These are phyloP conservation scores for Lasiosphaeria hispida DNA, from an alignment of 495 filamentous ascomycete genomes.

Conservation along the genomic window DNA sequence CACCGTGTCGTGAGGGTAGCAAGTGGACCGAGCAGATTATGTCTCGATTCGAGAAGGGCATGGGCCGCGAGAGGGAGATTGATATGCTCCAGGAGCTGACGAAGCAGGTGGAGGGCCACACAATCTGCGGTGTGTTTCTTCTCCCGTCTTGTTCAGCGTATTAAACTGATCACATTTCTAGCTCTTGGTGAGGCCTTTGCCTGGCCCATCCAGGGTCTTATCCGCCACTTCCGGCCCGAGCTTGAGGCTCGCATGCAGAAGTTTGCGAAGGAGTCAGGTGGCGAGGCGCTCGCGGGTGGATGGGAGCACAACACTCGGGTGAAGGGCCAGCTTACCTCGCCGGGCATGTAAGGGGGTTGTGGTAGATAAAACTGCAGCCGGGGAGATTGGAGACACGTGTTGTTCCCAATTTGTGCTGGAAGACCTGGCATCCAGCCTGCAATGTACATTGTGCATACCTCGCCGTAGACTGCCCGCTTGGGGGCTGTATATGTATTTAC, in stretches of 20 bases:
- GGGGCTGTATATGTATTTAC: too few relatives aligned
- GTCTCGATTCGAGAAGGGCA: conserved; percentile 87
- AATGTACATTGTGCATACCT: too few relatives aligned
- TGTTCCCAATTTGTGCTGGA: too few relatives aligned
- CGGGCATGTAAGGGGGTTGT: conserved; percentile 63
- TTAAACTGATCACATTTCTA: conserved; percentile 19
- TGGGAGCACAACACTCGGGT: conserved; percentile 74
- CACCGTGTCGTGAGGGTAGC: conserved; percentile 92
- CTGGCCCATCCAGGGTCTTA: conserved; percentile 96
- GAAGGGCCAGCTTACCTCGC: conserved; percentile 81
- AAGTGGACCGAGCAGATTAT: conserved; percentile 99
- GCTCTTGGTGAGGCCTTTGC: conserved; percentile 95
- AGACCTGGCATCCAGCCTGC: too few relatives aligned
- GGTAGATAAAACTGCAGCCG: too few relatives aligned
- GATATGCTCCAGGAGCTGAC: conserved; percentile 99
- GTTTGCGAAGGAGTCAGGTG: conserved; percentile 66
- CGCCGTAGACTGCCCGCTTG: too few relatives aligned
- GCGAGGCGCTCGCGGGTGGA: conserved; percentile 76
- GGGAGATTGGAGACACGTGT: too few relatives aligned
- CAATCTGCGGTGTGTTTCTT: conserved; percentile 75
- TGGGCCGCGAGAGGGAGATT: conserved; percentile 86
- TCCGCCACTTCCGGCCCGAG: conserved; percentile 95
- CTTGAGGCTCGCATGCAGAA: conserved; percentile 83
- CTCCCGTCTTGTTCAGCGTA: neutral
- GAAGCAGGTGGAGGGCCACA: conserved; percentile 98